These are phyloP conservation scores for Corymbia maculata DNA, from an alignment of 345 rosid species.

Conservation along the genomic window DNA sequence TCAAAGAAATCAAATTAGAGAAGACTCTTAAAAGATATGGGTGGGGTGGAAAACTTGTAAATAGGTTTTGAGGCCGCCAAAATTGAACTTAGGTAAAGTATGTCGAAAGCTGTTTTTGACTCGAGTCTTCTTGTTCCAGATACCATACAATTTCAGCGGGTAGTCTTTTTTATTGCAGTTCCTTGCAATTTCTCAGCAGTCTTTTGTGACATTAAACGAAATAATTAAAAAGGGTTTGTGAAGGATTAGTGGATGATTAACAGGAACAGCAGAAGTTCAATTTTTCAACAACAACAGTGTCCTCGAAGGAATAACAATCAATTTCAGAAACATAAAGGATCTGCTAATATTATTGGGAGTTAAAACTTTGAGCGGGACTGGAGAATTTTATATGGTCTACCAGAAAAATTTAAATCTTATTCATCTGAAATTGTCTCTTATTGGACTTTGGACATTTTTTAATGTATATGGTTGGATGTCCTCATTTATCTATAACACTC, in stretches of 20 bases:
- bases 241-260: background rate
- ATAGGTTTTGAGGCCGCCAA: background rate
- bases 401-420: background rate
- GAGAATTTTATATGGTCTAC: background rate
- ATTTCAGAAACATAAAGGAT: too few relatives aligned
- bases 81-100: background rate
- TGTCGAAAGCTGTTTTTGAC: background rate
- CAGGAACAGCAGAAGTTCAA: background rate
- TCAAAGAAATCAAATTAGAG: background rate
- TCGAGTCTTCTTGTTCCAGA: background rate
- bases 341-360: background rate
- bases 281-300: background rate
- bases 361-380: background rate
- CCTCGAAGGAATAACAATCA: background rate
- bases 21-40: background rate
- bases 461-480: background rate
- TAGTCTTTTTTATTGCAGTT: background rate
- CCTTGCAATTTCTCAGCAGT: background rate
- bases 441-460: background rate
- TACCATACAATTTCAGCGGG: background rate
- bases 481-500: background rate
- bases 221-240: background rate
- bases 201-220: background rate
- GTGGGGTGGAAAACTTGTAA: background rate
- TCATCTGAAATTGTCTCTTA: background rate